Evolutionary conservation across 1,284 basidiomycete genomes (phyloP), one percentile per base, ranked within the genome.

Genomic region (Peniophora sp.): DNA sequence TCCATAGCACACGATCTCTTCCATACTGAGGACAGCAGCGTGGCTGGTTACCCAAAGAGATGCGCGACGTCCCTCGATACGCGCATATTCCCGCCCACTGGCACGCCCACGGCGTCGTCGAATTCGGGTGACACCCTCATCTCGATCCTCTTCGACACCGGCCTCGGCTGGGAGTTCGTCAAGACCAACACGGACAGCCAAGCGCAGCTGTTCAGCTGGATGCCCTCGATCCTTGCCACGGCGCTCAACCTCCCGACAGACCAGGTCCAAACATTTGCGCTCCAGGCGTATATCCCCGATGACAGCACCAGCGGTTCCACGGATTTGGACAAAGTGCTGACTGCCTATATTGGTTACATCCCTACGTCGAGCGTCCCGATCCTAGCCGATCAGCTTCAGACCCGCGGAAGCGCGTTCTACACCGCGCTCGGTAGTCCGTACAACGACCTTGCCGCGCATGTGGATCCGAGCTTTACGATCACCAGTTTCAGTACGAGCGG

Each of bases 111-210:
- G 17, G 54, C 56, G 43, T 53, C 53, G 14, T 61, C 72, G 55
- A 59, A 76, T 19, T 49, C 19, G 2, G 73, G 66, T 0, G 75
- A 69, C 53, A 70, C 70, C 8, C 46, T 79, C 49, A 75, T 88
- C 60, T 79, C 70, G 49, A 58, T 89, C 27, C 58, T 86, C 58
- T 86, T 86, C 64, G 73, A 78, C 48, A 36, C 50, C 0, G 68
- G 64, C 12, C 66, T 90, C 50, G 75, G 74, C 52, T 91, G 87
- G 87, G 41, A 60, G 0, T 87, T 81, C 55, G 84, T 89, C 2
- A 73, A 74, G n/a, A 52, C 49, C 3, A 74, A 68, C 54, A 44
- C 62, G 8, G 63, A 76, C 25, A 70, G 79, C 3, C 70, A 74
- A 9, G 76, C 70, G 48, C 83, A 90, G 66, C 71, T 91, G 45